Conservation (phyloP, 352 stramenopile genomes). For the Saprolegnia parasitica region DNA sequence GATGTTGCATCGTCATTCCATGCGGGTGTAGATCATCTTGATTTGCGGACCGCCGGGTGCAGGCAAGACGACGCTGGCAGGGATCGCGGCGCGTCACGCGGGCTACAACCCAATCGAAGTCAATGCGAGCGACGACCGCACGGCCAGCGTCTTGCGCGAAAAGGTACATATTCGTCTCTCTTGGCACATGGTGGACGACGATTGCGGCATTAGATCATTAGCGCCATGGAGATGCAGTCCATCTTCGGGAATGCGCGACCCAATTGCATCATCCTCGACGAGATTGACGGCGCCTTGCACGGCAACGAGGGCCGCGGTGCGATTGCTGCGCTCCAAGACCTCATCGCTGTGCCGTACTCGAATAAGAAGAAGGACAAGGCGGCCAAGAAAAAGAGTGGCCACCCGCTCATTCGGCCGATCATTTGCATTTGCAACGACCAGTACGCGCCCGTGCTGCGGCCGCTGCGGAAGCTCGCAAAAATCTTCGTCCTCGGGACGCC, state of each 20-base stretch:
- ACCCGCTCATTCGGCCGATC: slow-evolving; percentile 88
- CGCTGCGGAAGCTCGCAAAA: slow-evolving; percentile 90
- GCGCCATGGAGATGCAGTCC: slow-evolving; percentile 90
- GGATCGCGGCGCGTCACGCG: slow-evolving; percentile 93
- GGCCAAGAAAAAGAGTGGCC: slow-evolving; percentile 35
- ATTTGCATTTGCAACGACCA: slow-evolving; percentile 99
- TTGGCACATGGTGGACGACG: not conserved
- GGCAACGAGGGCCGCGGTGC: slow-evolving; percentile 75
- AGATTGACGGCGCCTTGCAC: slow-evolving; percentile 95
- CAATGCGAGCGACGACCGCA: slow-evolving; percentile 97
- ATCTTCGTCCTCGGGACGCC: slow-evolving; percentile 90
- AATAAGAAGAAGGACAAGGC: slow-evolving; percentile 39
- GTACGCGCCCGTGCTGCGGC: slow-evolving; percentile 92
- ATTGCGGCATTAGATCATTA: slow-evolving; percentile 52
- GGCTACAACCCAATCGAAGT: slow-evolving; percentile 97
- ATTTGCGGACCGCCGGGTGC: slow-evolving; percentile 91
- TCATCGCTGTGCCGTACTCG: slow-evolving; percentile 83
- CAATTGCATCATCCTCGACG: slow-evolving; percentile 98
- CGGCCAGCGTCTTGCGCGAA: slow-evolving; percentile 85
- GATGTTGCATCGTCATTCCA: not conserved
- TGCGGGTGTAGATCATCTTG: slow-evolving; percentile 83
- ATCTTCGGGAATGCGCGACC: slow-evolving; percentile 85
- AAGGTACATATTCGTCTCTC: slow-evolving; percentile 49
- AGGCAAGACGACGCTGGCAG: slow-evolving; percentile 96
- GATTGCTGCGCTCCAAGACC: slow-evolving; percentile 90